These are phyloP conservation scores for Termitomyces sp. DNA, from an alignment of 768 basidiomycete genomes.

Conservation along the genomic window DNA sequence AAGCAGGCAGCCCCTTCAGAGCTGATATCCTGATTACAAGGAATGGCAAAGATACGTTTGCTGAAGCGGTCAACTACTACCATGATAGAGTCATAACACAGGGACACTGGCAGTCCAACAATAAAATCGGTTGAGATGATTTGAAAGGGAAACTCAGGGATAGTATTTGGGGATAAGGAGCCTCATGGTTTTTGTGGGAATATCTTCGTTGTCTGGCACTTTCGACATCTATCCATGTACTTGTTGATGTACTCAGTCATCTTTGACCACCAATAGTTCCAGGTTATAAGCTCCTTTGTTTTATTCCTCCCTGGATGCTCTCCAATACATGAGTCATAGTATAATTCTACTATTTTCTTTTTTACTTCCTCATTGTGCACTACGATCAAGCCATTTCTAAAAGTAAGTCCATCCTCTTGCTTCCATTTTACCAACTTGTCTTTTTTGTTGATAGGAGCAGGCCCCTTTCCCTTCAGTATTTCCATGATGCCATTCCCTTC, in stretches of 20 bases:
- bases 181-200: conserved; percentile 23
- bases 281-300: conserved; percentile 23
- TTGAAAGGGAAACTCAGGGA: too few relatives aligned
- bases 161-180: conserved; percentile 3
- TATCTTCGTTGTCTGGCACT: conserved; percentile 26
- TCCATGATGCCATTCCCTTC: conserved; percentile 3
- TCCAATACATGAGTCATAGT: conserved; percentile 17
- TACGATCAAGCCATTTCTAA: background rate
- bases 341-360: conserved; percentile 2
- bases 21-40: background rate
- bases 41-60: background rate
- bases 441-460: background rate
- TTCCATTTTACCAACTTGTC: background rate
- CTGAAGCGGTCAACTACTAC: too few relatives aligned
- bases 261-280: conserved; percentile 22
- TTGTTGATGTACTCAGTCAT: too few relatives aligned
- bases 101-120: conserved; percentile 24
- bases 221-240: too few relatives aligned
- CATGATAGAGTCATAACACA: conserved; percentile 31
- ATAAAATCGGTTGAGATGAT: too few relatives aligned
- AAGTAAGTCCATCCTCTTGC: background rate
- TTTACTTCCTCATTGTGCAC: background rate
- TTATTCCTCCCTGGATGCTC: conserved; percentile 30
- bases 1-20: background rate
- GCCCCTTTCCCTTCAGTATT: too few relatives aligned